Conservation (phyloP, 148 eudicot species). For the Heliamphora exappendiculata region DNA sequence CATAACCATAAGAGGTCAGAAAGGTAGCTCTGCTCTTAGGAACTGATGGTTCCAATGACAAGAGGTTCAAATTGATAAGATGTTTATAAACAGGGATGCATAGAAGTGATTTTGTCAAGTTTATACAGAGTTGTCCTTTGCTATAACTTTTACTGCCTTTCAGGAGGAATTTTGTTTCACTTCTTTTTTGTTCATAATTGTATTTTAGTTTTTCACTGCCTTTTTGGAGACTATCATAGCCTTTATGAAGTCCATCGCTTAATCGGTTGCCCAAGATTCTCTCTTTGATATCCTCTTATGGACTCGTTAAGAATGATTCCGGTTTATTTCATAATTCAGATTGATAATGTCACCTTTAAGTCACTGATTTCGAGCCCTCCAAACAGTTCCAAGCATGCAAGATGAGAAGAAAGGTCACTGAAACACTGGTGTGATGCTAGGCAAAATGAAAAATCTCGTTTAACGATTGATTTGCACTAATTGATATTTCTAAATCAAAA, state of each 20-base stretch:
- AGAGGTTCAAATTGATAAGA: background rate
- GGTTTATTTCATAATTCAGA: background rate
- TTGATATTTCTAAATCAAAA: too few relatives aligned
- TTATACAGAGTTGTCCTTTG: background rate
- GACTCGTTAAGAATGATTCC: background rate
- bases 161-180: background rate
- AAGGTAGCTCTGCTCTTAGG: background rate
- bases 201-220: background rate
- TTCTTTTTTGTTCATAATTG: background rate
- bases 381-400: too few relatives aligned
- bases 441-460: too few relatives aligned
- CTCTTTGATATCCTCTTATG: too few relatives aligned
- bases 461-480: too few relatives aligned
- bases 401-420: too few relatives aligned
- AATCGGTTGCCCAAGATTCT: too few relatives aligned
- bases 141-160: background rate
- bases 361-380: too few relatives aligned
- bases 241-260: too few relatives aligned
- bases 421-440: too few relatives aligned
- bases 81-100: background rate
- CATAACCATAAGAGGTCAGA: background rate
- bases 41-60: background rate
- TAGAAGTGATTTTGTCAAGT: background rate
- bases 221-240: too few relatives aligned
- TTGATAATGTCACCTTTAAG: too few relatives aligned